These are phyloP conservation scores for Geotrichum siamense DNA, from an alignment of 1,139 yeast genomes.

Conservation along the genomic window DNA sequence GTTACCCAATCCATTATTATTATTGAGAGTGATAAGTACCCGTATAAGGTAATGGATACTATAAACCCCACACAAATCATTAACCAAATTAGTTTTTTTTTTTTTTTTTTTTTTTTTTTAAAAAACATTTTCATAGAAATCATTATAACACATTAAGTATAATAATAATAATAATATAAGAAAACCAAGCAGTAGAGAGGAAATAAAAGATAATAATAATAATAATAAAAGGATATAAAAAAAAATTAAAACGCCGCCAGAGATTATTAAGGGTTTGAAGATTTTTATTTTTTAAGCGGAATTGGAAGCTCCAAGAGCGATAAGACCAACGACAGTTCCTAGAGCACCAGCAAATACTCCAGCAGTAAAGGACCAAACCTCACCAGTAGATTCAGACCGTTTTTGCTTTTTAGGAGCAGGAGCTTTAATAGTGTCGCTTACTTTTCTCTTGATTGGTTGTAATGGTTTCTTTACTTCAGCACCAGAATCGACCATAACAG, in stretches of 20 bases:
- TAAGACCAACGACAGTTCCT: constrained; percentile 6
- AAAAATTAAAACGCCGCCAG: too few relatives aligned
- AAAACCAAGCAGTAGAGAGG: neutral
- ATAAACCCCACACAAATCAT: too few relatives aligned
- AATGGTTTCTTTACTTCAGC: neutral
- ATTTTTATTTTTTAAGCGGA: neutral
- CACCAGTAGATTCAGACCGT: neutral
- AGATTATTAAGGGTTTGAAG: too few relatives aligned
- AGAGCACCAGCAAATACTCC: constrained; percentile 7
- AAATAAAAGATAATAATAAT: neutral
- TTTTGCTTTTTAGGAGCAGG: constrained; percentile 3
- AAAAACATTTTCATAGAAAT: constrained; percentile 8
- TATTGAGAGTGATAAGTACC: too few relatives aligned
- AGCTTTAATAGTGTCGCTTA: neutral
- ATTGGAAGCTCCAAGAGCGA: constrained; percentile 8
- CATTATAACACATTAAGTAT: constrained; percentile 4
- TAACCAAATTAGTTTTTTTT: too few relatives aligned
- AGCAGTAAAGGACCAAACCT: constrained; percentile 7
- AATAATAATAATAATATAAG: neutral
- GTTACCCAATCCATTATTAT: too few relatives aligned
- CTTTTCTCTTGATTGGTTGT: neutral
- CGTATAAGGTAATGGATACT: too few relatives aligned
- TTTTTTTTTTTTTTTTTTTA: too few relatives aligned
- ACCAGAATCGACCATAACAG: neutral
- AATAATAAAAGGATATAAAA: constrained; percentile 4